Evolutionary conservation across 192 early-diverging fungal species (phyloP).

Genomic region (Lobosporangium transversale): DNA sequence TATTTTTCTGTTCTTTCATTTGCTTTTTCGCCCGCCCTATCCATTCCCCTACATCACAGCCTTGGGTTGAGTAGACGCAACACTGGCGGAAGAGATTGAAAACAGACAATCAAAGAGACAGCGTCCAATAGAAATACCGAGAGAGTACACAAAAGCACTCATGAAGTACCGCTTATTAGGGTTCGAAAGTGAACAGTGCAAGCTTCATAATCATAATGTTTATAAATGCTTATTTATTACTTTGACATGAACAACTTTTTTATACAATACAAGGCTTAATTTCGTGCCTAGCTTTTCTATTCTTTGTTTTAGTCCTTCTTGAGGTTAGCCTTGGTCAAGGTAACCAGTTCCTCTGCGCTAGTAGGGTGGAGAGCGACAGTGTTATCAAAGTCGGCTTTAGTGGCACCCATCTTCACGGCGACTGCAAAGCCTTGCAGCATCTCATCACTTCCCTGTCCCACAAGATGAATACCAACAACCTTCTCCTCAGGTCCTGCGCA

Average conservation of each 20-base stretch:
- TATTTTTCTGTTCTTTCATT: no score
- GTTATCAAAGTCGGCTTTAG: conserved; percentile 95
- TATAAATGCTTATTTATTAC: no score
- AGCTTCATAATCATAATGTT: no score
- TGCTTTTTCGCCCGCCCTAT: no score
- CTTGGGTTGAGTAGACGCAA: no score
- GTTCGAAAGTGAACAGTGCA: neutral
- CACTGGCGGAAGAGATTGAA: no score
- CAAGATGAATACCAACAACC: conserved; percentile 94
- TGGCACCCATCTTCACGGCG: conserved; percentile 99
- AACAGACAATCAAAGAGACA: no score
- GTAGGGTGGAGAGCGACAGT: conserved; percentile 98
- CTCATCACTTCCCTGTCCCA: conserved; percentile 89
- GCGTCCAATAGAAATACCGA: neutral
- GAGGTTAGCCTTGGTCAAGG: conserved; percentile 51
- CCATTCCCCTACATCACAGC: no score
- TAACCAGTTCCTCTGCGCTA: conserved; percentile 95
- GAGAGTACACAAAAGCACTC: neutral
- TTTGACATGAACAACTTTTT: no score
- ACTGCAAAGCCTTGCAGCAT: conserved; percentile 97
- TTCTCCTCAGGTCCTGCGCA: conserved; percentile 90
- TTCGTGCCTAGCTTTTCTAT: no score
- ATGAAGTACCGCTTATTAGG: no score
- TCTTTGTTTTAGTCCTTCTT: conserved; percentile 26
- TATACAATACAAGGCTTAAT: no score